Evolutionary conservation across 768 basidiomycete genomes (phyloP), one percentile per base, ranked within the genome.

Genomic region (Tephrocybe sp.): DNA sequence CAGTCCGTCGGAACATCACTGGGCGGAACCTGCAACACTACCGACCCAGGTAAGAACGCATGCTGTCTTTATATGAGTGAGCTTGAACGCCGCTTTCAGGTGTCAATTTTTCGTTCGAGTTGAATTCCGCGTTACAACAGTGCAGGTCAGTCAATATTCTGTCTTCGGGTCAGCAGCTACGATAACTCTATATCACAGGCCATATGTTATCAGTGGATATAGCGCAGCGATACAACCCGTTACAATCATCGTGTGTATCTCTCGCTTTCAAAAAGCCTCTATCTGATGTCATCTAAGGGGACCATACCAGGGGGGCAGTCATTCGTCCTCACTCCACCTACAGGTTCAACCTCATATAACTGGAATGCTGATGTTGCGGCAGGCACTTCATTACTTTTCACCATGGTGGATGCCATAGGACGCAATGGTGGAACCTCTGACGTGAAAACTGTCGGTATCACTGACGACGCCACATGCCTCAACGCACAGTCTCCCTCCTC

Each of bases 251-350:
- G 84, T 83, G 52, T 57, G 74, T 63, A 41, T 27, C 8, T 31
- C 27, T 54, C 30, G 51, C n/a, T 44, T 33, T 31, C 15, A 21
- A n/a, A 13, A n/a, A 3, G 11, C 10, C 31, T 38, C 29, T 25
- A 15, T 29, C 39, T 49, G 36, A 48, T 8, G 37, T 49, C 16
- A 34, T 23, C 31, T 37, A 42, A 86, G 79, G 85, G 75, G 19
- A 64, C 83, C 24, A 79, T 91, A 47, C 87, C 87, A 27, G 76
- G 75, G 18, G 88, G 88, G 10, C 68, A 74, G 33, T 58, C 69
- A 1, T 71, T 85, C 47, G 50, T 70, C 16, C 54, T 88, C 11
- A 49, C 62, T 7, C 72, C 79, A 29, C 71, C 74, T 2, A 42
- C 43, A 3, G 73, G 73, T 12, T 63, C 71, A 7, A 52, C 64